A percentile compares a stretch with the other conserved stretches of the same genome.
Evolutionary conservation across 768 basidiomycete species (phyloP).

Genomic region (Leccinum barrowsii): DNA sequence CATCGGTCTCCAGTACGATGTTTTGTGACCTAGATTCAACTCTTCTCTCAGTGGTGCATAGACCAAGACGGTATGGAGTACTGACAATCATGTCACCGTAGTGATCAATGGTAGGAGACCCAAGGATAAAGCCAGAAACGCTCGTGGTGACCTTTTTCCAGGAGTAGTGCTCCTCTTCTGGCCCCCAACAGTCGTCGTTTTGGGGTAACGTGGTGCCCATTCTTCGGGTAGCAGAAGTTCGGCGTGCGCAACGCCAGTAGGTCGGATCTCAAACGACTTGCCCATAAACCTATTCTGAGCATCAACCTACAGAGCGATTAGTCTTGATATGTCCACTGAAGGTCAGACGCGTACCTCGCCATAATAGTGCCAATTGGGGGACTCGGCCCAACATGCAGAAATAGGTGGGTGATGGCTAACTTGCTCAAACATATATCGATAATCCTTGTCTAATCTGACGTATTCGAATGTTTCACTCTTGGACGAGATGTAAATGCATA

Average conservation of each 20-base stretch:
- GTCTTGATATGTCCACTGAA: neutral
- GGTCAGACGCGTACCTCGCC: constrained; percentile 57
- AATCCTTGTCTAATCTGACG: constrained; percentile 80
- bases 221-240: constrained; percentile 74
- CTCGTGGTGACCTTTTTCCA: constrained; percentile 95
- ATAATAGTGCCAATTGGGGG: constrained; percentile 85
- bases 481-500: neutral
- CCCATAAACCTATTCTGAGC: constrained; percentile 97
- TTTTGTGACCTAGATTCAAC: constrained; percentile 58
- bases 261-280: constrained; percentile 93
- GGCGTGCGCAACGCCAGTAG: constrained; percentile 90
- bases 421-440: constrained; percentile 93
- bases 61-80: constrained; percentile 15
- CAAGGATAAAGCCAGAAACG: constrained; percentile 90
- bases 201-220: constrained; percentile 60
- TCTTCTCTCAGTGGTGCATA: neutral
- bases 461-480: constrained; percentile 95
- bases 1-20: constrained; percentile 89
- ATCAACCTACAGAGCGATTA: constrained; percentile 59
- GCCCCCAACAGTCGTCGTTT: constrained; percentile 39
- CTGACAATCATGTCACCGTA: constrained; percentile 92
- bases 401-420: constrained; percentile 98
- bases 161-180: constrained; percentile 79
- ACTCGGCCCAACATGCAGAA: constrained; percentile 93
- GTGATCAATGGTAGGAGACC: constrained; percentile 84